A percentile compares a stretch with the other conserved stretches of the same genome.
Evolutionary conservation across 371 early-diverging fungal species (phyloP).

Genomic region (Fennellomyces sp.): DNA sequence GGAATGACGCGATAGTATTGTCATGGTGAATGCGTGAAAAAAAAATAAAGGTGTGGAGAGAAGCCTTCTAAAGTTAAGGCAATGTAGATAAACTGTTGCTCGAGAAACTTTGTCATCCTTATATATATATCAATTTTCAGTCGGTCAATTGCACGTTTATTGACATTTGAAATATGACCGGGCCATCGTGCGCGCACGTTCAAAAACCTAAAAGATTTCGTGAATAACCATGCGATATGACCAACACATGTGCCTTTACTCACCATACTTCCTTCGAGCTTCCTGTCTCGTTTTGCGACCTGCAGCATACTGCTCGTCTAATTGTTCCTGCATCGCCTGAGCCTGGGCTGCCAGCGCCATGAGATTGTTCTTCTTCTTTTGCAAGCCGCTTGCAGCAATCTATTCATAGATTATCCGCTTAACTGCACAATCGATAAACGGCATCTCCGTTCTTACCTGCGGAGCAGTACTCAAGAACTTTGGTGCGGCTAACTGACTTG

Average conservation of each 20-base stretch:
- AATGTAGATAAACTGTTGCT: background rate
- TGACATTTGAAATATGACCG: background rate
- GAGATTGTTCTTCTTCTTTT: conserved; percentile 79
- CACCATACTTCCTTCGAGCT: conserved; percentile 75
- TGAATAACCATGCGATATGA: background rate
- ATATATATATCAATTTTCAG: background rate
- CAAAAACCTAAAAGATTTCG: background rate
- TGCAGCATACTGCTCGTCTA: conserved; percentile 69
- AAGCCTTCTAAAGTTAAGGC: background rate
- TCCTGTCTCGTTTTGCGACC: conserved; percentile 67
- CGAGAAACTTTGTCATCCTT: background rate
- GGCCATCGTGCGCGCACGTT: background rate
- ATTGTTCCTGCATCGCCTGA: conserved; percentile 60
- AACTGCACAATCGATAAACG: background rate
- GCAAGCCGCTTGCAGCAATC: conserved; percentile 44
- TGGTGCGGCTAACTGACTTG: conserved; percentile 24
- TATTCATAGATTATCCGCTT: background rate
- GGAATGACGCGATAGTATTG: background rate
- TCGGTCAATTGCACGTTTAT: conserved; percentile 2
- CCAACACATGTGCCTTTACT: background rate
- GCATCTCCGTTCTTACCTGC: conserved; percentile 10
- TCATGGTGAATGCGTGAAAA: background rate
- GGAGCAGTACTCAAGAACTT: conserved; percentile 28
- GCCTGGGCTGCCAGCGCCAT: conserved; percentile 80
- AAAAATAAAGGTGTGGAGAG: background rate